Percentiles rank a stretch among this genome's conserved stretches.
phyloP scores from a whole-genome alignment of 179 eudicot species.

The Sideroxylon spinosum region DNA sequence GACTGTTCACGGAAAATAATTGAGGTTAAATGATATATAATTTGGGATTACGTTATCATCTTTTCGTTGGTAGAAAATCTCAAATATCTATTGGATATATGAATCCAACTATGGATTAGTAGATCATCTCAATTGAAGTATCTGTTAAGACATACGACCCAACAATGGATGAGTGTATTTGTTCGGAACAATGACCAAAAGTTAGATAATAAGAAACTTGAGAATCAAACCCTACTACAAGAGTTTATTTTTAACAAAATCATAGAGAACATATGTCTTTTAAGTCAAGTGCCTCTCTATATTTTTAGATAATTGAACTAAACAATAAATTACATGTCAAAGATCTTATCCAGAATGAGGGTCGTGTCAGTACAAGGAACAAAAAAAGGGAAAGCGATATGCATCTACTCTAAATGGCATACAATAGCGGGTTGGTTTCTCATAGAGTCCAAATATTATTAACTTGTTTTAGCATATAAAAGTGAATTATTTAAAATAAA shows the following conservation, averaged over 20 bases:
- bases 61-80: background rate
- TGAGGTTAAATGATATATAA: background rate
- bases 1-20: background rate
- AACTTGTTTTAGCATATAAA: too few species aligned
- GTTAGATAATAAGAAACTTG: background rate
- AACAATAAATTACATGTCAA: background rate
- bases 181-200: background rate
- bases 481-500: too few species aligned
- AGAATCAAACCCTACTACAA: conserved; percentile 2
- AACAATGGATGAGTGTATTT: too few species aligned
- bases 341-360: too few species aligned
- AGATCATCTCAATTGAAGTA: too few species aligned
- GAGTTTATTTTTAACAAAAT: background rate
- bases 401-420: too few species aligned
- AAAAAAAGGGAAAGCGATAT: too few species aligned
- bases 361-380: too few species aligned
- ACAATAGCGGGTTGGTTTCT: too few species aligned
- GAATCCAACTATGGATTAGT: background rate
- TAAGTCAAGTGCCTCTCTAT: background rate
- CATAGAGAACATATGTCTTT: background rate
- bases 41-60: background rate
- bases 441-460: too few species aligned
- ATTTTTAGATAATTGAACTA: background rate
- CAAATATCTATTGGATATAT: background rate
- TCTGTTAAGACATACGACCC: too few species aligned